phyloP scores from a whole-genome alignment of 805 yeast species.

The Metschnikowia corniflorae region DNA sequence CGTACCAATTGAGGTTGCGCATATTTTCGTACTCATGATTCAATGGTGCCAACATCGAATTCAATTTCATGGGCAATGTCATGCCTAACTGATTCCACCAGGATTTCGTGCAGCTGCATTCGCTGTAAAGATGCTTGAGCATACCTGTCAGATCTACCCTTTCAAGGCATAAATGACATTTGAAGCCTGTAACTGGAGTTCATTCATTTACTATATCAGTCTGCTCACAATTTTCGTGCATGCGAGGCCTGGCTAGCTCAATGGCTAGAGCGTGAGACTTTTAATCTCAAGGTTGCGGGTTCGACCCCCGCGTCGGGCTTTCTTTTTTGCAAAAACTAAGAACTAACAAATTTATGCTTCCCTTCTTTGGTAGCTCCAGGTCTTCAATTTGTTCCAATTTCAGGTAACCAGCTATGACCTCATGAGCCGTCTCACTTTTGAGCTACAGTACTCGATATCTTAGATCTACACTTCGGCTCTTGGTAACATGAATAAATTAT shows the following conservation, averaged over 20 bases:
- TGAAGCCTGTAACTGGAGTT: background rate
- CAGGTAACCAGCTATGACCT: too few species aligned
- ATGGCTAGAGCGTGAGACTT: constrained; percentile 26
- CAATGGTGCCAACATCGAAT: too few species aligned
- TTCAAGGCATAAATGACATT: background rate
- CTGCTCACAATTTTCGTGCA: background rate
- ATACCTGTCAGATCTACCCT: too few species aligned
- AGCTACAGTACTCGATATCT: background rate
- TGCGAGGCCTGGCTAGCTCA: constrained; percentile 24
- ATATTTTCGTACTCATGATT: too few species aligned
- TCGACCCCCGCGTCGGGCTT: constrained; percentile 27
- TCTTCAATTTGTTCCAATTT: background rate
- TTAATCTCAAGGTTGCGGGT: constrained; percentile 26
- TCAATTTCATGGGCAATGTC: too few species aligned
- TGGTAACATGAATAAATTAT: constrained; percentile 11
- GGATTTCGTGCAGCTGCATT: background rate
- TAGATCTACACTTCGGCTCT: background rate
- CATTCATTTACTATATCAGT: too few species aligned
- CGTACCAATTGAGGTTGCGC: too few species aligned
- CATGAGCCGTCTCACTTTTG: background rate
- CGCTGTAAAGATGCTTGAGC: too few species aligned
- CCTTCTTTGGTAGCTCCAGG: background rate
- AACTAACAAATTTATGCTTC: background rate
- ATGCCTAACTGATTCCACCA: too few species aligned
- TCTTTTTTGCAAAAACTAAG: too few species aligned